Conservation (phyloP, 2,329 filamentous ascomycete genomes). For the Onygenales sp. region DNA sequence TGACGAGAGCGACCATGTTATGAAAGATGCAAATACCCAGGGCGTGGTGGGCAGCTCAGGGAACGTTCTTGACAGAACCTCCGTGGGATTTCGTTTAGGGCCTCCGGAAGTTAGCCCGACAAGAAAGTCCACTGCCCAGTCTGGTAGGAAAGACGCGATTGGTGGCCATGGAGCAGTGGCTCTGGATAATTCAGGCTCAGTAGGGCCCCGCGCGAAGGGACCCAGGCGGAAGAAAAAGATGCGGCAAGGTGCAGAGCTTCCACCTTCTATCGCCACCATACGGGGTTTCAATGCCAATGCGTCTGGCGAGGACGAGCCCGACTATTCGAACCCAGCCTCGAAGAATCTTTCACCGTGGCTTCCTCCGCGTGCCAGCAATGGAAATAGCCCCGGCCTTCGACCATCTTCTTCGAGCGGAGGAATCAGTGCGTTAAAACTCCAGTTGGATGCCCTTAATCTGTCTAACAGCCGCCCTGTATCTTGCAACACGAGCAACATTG, state of each 20-base stretch:
- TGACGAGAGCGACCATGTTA: not conserved
- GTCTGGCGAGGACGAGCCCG: constrained; percentile 38
- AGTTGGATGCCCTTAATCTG: constrained; percentile 69
- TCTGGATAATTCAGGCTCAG: not conserved
- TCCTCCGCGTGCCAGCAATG: constrained; percentile 17
- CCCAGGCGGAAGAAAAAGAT: constrained; percentile 36
- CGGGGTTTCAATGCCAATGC: constrained; percentile 35
- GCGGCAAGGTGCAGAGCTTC: constrained; percentile 12
- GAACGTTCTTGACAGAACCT: not conserved
- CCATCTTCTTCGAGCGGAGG: constrained; percentile 51
- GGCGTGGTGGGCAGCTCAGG: not conserved
- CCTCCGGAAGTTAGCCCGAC: constrained; percentile 7
- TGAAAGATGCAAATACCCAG: not conserved
- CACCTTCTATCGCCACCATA: constrained; percentile 30
- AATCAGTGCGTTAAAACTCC: constrained; percentile 71
- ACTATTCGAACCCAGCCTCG: constrained; percentile 31
- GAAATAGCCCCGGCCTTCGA: constrained; percentile 40
- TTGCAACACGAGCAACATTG: constrained; percentile 41
- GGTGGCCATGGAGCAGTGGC: not conserved
- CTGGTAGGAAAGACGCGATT: not conserved
- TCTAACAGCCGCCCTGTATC: constrained; percentile 50
- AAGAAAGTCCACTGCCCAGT: not conserved
- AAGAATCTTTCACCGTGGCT: constrained; percentile 20
- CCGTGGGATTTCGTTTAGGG: constrained; percentile 6
- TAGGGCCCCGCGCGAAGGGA: constrained; percentile 10